These are phyloP conservation scores for Talaromyces wortmannii DNA, from an alignment of 495 filamentous ascomycete genomes.

Conservation along the genomic window DNA sequence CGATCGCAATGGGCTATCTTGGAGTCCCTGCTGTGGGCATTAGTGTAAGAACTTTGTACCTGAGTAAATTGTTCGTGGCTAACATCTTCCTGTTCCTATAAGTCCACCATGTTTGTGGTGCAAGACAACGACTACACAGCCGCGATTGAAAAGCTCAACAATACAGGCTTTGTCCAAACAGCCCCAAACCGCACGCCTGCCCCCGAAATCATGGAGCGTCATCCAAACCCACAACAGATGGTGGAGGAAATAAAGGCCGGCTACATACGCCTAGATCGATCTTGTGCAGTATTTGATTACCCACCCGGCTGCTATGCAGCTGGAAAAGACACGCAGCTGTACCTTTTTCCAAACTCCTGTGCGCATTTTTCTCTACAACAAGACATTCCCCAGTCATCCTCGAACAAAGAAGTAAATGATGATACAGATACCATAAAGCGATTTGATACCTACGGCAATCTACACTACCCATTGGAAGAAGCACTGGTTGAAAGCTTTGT, in stretches of 20 bases:
- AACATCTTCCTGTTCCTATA: slow-evolving; percentile 5
- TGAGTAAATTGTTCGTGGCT: too few relatives aligned
- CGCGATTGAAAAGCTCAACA: slow-evolving; percentile 13
- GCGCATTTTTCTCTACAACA: slow-evolving; percentile 4
- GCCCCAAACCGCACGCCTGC: slow-evolving; percentile 11
- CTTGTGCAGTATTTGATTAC: slow-evolving; percentile 14
- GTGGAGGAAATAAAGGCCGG: slow-evolving; percentile 12
- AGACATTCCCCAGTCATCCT: not conserved
- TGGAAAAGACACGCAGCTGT: slow-evolving; percentile 9
- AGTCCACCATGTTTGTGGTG: slow-evolving; percentile 15
- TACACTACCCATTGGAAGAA: slow-evolving; percentile 12
- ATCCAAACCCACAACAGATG: slow-evolving; percentile 11
- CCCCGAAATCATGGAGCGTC: slow-evolving; percentile 11
- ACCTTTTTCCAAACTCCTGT: slow-evolving; percentile 14
- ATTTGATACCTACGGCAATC: slow-evolving; percentile 9
- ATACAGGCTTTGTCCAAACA: slow-evolving; percentile 10
- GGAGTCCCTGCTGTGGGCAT: slow-evolving; percentile 11
- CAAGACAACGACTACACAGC: slow-evolving; percentile 13
- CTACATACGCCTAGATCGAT: slow-evolving; percentile 13
- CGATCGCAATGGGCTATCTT: slow-evolving; percentile 13
- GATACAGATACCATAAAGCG: slow-evolving; percentile 4
- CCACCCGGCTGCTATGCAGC: slow-evolving; percentile 5
- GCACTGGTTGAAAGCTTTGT: slow-evolving; percentile 14
- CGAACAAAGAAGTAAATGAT: not conserved
- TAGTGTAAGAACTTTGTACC: slow-evolving; percentile 9